Evolutionary conservation across 2,329 filamentous ascomycete species (phyloP).

Genomic region (Pseudocercospora vitis): DNA sequence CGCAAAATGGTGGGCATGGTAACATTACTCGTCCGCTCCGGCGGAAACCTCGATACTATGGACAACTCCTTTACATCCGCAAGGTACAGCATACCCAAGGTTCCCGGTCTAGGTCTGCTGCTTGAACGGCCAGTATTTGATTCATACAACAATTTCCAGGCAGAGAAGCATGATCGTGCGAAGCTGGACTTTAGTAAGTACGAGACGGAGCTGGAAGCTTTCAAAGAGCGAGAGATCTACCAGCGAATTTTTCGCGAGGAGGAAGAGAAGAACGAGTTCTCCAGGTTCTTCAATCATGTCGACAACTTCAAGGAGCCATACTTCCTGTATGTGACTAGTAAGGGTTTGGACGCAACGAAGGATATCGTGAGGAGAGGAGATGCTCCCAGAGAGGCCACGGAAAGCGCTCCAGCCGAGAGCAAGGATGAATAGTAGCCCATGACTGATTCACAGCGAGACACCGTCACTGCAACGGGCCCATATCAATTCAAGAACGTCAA

Average conservation of each 20-base stretch:
- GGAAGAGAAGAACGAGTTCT: slow-evolving; percentile 72
- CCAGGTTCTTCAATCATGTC: slow-evolving; percentile 52
- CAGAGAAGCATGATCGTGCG: slow-evolving; percentile 62
- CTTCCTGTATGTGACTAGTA: slow-evolving; percentile 53
- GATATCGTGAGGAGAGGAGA: slow-evolving; percentile 25
- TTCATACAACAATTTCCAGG: slow-evolving; percentile 75
- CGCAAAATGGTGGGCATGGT: slow-evolving; percentile 98
- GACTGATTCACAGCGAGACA: too few relatives aligned
- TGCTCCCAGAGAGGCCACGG: not conserved
- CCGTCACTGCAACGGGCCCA: too few relatives aligned
- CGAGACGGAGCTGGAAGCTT: slow-evolving; percentile 75
- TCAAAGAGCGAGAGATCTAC: slow-evolving; percentile 92
- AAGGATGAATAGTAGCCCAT: too few relatives aligned
- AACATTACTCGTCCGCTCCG: slow-evolving; percentile 79
- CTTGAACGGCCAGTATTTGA: slow-evolving; percentile 91
- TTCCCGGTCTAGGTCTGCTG: slow-evolving; percentile 81
- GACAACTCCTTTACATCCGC: slow-evolving; percentile 68
- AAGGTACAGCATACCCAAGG: slow-evolving; percentile 88
- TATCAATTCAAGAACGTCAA: too few relatives aligned
- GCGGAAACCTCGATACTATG: slow-evolving; percentile 69
- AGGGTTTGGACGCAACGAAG: slow-evolving; percentile 48
- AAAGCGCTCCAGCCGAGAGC: too few relatives aligned
- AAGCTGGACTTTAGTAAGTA: slow-evolving; percentile 77
- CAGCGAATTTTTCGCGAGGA: slow-evolving; percentile 87
- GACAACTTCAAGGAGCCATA: slow-evolving; percentile 52